phyloP scores from a whole-genome alignment of 1,284 basidiomycete genomes.

The Ceratobasidium papillatum region DNA sequence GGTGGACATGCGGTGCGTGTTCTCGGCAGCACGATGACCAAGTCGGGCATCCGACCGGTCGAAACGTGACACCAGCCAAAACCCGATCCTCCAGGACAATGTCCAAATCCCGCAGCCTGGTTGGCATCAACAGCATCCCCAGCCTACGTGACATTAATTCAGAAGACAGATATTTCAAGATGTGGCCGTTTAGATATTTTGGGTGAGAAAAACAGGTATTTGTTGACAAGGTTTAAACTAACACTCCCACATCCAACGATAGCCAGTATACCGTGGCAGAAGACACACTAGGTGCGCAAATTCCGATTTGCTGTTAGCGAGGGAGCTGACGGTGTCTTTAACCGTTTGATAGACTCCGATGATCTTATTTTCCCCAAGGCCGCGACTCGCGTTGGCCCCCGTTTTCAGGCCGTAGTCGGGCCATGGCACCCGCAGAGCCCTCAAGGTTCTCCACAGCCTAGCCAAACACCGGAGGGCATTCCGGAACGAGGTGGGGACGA shows the following conservation, averaged over 20 bases:
- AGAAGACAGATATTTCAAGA: constrained; percentile 82
- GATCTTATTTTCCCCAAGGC: constrained; percentile 94
- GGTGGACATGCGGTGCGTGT: constrained; percentile 96
- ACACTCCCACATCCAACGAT: constrained; percentile 40
- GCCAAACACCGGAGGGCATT: constrained; percentile 47
- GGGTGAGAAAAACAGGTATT: constrained; percentile 80
- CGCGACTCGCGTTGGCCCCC: constrained; percentile 85
- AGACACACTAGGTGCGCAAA: constrained; percentile 79
- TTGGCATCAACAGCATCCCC: constrained; percentile 6
- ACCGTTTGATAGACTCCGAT: constrained; percentile 73
- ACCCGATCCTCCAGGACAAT: constrained; percentile 48
- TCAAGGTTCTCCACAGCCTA: constrained; percentile 16
- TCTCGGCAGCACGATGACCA: constrained; percentile 88
- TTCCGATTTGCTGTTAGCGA: constrained; percentile 35
- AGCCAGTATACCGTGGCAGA: constrained; percentile 90
- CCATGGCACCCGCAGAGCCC: not conserved
- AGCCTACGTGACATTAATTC: constrained; percentile 52
- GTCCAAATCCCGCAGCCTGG: constrained; percentile 40
- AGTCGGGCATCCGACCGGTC: constrained; percentile 61
- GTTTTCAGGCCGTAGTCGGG: constrained; percentile 70
- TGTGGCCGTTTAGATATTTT: constrained; percentile 97
- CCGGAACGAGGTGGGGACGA: constrained; percentile 75
- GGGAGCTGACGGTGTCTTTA: constrained; percentile 15
- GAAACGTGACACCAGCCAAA: constrained; percentile 57
- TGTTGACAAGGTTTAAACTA: not conserved